These are phyloP conservation scores for button mushroom (Agaricus bisporus) DNA, from an alignment of 768 basidiomycete species.

Conservation along the genomic window DNA sequence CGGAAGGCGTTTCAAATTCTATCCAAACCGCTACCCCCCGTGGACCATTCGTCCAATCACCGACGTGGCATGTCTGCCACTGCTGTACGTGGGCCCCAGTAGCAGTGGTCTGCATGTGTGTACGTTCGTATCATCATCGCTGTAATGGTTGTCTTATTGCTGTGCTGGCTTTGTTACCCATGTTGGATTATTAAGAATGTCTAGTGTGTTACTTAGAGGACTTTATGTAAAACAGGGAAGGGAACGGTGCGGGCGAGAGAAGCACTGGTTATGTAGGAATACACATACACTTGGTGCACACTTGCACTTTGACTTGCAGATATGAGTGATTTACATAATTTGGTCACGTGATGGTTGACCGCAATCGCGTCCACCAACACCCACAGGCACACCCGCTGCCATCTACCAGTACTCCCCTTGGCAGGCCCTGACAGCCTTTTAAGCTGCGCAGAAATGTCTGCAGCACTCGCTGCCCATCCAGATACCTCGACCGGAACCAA, in stretches of 20 bases:
- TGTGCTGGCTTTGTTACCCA: constrained; percentile 15
- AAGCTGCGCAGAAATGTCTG: constrained; percentile 2
- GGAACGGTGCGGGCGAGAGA: background rate
- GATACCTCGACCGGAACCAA: constrained; percentile 22
- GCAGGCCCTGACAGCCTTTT: too few relatives aligned
- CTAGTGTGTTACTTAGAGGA: constrained; percentile 2
- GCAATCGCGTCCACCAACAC: background rate
- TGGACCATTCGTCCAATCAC: constrained; percentile 35
- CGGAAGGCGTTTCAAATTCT: constrained; percentile 67
- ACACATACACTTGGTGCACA: background rate
- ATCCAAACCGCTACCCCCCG: constrained; percentile 44
- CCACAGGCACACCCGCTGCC: background rate
- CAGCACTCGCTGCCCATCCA: constrained; percentile 1
- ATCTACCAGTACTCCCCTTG: background rate
- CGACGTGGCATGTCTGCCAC: constrained; percentile 48
- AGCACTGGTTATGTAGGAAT: background rate
- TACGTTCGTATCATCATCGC: constrained; percentile 19
- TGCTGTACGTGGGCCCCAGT: constrained; percentile 40
- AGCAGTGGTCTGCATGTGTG: constrained; percentile 9
- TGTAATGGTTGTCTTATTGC: constrained; percentile 22
- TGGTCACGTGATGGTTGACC: background rate
- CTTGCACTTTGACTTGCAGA: too few relatives aligned
- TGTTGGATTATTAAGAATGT: constrained; percentile 13
- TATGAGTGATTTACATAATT: too few relatives aligned
- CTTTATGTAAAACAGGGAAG: constrained; percentile 4